These are phyloP conservation scores for Leersia perrieri DNA, from an alignment of 176 grass and related monocot genomes.

Conservation along the genomic window DNA sequence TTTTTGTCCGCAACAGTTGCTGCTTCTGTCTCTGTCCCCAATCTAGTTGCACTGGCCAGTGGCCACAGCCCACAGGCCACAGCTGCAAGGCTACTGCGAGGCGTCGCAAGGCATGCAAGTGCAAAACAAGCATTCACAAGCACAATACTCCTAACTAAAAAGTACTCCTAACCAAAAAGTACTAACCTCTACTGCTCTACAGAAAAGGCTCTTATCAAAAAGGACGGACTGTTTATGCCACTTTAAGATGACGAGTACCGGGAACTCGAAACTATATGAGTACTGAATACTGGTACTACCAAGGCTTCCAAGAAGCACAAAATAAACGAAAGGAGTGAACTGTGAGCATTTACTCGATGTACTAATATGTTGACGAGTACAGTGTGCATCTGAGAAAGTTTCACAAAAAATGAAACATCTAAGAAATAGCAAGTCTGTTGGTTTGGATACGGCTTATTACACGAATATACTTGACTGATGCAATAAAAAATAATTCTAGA, in stretches of 20 bases:
- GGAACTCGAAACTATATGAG: neutral
- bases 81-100: slow-evolving; percentile 22
- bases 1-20: slow-evolving; percentile 36
- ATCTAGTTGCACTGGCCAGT: slow-evolving; percentile 18
- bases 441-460: no score
- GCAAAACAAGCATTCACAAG: neutral
- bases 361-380: neutral
- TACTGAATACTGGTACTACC: neutral
- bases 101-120: slow-evolving; percentile 20
- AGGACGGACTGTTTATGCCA: neutral
- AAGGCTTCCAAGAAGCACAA: neutral
- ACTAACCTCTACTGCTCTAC: no score
- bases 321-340: neutral
- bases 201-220: neutral
- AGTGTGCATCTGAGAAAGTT: neutral
- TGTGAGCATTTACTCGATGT: neutral
- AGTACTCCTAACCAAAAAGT: neutral
- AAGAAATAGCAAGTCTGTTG: no score
- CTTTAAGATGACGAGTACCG: neutral
- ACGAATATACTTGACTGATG: no score
- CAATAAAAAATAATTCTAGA: no score
- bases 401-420: no score
- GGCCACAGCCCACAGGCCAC: slow-evolving; percentile 8
- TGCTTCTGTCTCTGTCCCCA: slow-evolving; percentile 31
- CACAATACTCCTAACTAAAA: slow-evolving; percentile 12